Evolutionary conservation across 2,329 filamentous ascomycete genomes (phyloP).

Genomic region (Sphaerulina populicola): DNA sequence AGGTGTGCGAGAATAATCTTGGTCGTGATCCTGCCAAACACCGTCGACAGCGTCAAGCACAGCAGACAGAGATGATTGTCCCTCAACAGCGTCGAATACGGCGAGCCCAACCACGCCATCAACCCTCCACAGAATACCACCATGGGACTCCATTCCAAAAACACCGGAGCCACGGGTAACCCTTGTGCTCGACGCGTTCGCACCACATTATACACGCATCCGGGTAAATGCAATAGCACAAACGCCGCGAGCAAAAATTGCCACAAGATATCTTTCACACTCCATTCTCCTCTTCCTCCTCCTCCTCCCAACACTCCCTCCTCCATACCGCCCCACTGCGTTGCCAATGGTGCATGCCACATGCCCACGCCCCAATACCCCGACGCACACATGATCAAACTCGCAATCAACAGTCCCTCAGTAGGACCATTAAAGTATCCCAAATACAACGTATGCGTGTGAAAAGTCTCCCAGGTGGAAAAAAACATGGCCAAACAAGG

Average conservation of each 20-base stretch:
- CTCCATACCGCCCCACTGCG: slow-evolving; percentile 41
- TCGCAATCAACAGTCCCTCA: slow-evolving; percentile 85
- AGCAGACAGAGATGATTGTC: slow-evolving; percentile 88
- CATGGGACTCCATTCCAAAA: slow-evolving; percentile 92
- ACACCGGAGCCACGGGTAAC: slow-evolving; percentile 69
- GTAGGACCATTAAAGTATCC: slow-evolving; percentile 96
- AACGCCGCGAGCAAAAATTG: slow-evolving; percentile 45
- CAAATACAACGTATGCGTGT: slow-evolving; percentile 93
- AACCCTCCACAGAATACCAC: slow-evolving; percentile 67
- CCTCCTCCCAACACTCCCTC: slow-evolving; percentile 30
- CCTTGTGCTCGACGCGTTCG: slow-evolving; percentile 63
- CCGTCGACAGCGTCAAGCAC: slow-evolving; percentile 89
- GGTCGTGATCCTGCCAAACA: slow-evolving; percentile 95
- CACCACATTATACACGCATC: slow-evolving; percentile 80
- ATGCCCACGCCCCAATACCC: slow-evolving; percentile 82
- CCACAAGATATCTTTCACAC: slow-evolving; percentile 84
- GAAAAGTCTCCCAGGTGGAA: slow-evolving; percentile 98
- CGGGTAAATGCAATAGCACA: slow-evolving; percentile 63
- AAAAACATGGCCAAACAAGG: slow-evolving; percentile 98
- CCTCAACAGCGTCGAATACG: slow-evolving; percentile 68
- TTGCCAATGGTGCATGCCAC: slow-evolving; percentile 68
- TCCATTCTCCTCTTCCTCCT: slow-evolving; percentile 36
- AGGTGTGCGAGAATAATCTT: slow-evolving; percentile 98
- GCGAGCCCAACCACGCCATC: slow-evolving; percentile 79
- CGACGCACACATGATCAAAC: slow-evolving; percentile 73